A percentile compares a stretch with the other conserved stretches of the same genome.
Conservation (phyloP, 306 rosid species). For the Coriaria nepalensis region DNA sequence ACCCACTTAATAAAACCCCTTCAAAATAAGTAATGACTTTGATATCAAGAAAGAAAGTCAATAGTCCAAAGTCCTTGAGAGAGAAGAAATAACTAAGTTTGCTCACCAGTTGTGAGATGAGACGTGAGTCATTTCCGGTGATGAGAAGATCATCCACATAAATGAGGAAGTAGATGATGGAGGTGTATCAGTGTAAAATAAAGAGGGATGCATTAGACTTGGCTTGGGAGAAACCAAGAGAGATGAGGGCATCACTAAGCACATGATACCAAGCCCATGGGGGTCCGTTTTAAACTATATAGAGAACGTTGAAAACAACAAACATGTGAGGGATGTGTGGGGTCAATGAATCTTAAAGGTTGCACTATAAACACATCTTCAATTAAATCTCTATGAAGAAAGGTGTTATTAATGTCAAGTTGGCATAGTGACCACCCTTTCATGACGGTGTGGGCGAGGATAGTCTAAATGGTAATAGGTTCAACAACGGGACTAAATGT, state of each 20-base stretch:
- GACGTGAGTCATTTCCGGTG: background rate
- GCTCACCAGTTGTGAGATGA: background rate
- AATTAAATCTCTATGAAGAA: background rate
- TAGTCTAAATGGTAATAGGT: background rate
- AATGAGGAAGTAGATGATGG: background rate
- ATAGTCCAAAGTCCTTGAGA: background rate
- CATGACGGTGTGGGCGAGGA: background rate
- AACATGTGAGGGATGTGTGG: background rate
- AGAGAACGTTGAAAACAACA: background rate
- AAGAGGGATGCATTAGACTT: background rate
- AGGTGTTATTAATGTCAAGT: background rate
- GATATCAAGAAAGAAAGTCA: too few relatives aligned
- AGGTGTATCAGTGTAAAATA: background rate
- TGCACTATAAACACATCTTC: too few relatives aligned
- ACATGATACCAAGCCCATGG: background rate
- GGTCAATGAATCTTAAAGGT: background rate
- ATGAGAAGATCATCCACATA: conserved; percentile 3
- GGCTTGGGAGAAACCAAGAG: background rate
- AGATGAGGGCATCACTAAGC: too few relatives aligned
- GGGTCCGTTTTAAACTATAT: background rate
- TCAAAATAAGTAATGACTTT: too few relatives aligned
- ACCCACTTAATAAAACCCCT: too few relatives aligned
- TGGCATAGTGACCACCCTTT: background rate
- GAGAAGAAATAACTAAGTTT: background rate
- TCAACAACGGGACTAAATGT: background rate